A percentile compares a stretch with the other conserved stretches of the same genome.
phyloP scores from a whole-genome alignment of 2,329 filamentous ascomycete genomes.

The Aspergillus spinulosporus region DNA sequence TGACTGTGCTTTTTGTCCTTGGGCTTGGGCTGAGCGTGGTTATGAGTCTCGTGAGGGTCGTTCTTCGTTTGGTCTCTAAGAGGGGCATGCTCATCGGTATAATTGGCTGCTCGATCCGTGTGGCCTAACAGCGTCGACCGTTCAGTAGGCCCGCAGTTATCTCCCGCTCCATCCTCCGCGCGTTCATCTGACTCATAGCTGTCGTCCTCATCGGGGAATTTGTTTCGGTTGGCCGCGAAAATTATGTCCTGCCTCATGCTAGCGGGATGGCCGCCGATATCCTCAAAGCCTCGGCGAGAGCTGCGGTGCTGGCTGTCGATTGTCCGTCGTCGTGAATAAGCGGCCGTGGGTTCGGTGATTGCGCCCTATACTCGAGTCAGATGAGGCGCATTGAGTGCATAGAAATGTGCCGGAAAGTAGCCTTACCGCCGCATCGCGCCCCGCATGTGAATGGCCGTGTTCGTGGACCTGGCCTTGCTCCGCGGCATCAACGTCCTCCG shows the following conservation, averaged over 20 bases:
- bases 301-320: constrained; percentile 29
- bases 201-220: constrained; percentile 58
- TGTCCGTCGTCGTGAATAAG: constrained; percentile 31
- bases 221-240: constrained; percentile 72
- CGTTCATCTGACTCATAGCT: constrained; percentile 58
- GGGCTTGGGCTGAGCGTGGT: constrained; percentile 72
- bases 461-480: constrained; percentile 44
- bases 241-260: constrained; percentile 94
- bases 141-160: constrained; percentile 53
- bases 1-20: constrained; percentile 56
- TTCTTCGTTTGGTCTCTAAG: constrained; percentile 21
- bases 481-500: constrained; percentile 42
- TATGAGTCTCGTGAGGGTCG: constrained; percentile 67
- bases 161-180: constrained; percentile 47
- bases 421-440: constrained; percentile 61
- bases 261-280: constrained; percentile 81
- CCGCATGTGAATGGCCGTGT: constrained; percentile 43
- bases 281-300: constrained; percentile 55
- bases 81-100: constrained; percentile 32
- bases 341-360: constrained; percentile 30
- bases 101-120: constrained; percentile 42
- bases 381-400: constrained; percentile 19
- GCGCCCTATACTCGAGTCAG: constrained; percentile 23
- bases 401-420: constrained; percentile 31
- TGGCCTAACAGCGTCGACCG: constrained; percentile 40